A percentile compares a stretch with the other conserved stretches of the same genome.
Conservation (phyloP, 805 yeast genomes). For the Candida ponderosae region DNA sequence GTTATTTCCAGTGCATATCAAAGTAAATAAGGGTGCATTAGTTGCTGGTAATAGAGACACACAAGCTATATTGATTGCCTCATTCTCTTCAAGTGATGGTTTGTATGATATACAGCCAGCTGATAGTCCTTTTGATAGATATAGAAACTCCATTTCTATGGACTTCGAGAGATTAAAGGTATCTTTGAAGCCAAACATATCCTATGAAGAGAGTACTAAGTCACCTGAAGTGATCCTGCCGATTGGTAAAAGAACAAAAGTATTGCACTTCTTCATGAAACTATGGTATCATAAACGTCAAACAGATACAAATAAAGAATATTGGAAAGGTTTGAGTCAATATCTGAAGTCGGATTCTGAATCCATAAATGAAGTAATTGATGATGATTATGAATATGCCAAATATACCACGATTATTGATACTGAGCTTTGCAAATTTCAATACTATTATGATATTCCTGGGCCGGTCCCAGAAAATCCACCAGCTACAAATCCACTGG, state of each 20-base stretch:
- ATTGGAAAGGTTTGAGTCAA: conserved; percentile 75
- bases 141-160: conserved; percentile 36
- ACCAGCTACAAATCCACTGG: conserved; percentile 21
- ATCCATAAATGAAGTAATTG: conserved; percentile 24
- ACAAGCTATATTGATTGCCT: conserved; percentile 59
- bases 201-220: conserved; percentile 36
- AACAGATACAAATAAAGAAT: conserved; percentile 17
- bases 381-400: conserved; percentile 67
- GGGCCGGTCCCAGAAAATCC: conserved; percentile 47
- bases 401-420: conserved; percentile 64
- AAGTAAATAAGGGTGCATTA: conserved; percentile 58
- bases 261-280: conserved; percentile 1
- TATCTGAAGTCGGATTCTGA: conserved; percentile 41
- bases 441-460: conserved; percentile 65
- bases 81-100: conserved; percentile 49
- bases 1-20: conserved; percentile 55
- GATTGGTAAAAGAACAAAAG: background rate
- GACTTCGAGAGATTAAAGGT: conserved; percentile 46
- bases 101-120: conserved; percentile 45
- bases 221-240: background rate
- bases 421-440: conserved; percentile 44
- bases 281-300: conserved; percentile 3
- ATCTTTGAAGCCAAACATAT: conserved; percentile 62
- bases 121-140: conserved; percentile 48
- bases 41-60: conserved; percentile 78